Evolutionary conservation across 1,284 basidiomycete species (phyloP).

Genomic region (Ganoderma multipileum): DNA sequence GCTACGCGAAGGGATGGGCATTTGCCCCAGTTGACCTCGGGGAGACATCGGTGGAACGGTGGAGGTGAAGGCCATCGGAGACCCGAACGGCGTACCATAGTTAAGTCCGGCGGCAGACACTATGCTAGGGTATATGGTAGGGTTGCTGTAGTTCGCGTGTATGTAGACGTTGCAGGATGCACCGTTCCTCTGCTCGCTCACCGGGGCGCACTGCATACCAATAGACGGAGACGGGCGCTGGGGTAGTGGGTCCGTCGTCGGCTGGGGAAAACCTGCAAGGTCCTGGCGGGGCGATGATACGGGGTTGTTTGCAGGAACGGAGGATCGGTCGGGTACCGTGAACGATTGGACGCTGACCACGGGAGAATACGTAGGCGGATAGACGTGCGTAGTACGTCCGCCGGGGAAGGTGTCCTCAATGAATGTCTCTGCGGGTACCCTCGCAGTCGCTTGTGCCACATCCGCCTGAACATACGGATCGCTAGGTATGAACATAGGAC

Average conservation of each 20-base stretch:
- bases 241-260: not conserved
- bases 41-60: not conserved
- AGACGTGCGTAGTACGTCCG: not conserved
- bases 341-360: not conserved
- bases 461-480: not conserved
- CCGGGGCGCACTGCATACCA: not conserved
- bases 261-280: not conserved
- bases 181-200: not conserved
- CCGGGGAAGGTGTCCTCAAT: not conserved
- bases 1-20: not conserved
- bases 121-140: not conserved
- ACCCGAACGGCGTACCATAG: not conserved
- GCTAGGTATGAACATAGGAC: not conserved
- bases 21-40: not conserved
- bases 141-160: slow-evolving; percentile 4
- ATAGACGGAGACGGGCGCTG: not conserved
- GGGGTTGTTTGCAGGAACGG: not conserved
- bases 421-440: not conserved
- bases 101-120: not conserved
- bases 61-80: not conserved
- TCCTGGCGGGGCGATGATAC: not conserved
- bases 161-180: not conserved
- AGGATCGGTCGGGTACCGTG: not conserved
- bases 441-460: not conserved
- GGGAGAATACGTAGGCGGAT: not conserved